Conservation (phyloP, 192 early-diverging fungal species). For the Backusella tuberculispora region DNA sequence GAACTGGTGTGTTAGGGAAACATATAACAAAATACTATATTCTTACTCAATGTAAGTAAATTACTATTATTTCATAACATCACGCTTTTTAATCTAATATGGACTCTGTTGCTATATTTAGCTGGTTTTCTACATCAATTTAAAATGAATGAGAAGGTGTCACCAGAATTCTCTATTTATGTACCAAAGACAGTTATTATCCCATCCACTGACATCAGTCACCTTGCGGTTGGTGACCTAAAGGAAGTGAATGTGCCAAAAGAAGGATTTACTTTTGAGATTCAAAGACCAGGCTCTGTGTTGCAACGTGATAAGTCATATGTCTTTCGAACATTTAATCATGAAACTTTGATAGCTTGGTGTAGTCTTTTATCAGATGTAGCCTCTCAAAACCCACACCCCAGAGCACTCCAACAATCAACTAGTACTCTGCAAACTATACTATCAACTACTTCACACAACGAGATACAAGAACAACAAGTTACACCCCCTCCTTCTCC, state of each 20-base stretch:
- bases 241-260: background rate
- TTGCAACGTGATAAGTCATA: conserved; percentile 21
- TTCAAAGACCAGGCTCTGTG: conserved; percentile 5
- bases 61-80: background rate
- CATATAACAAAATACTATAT: conserved; percentile 49
- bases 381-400: conserved; percentile 12
- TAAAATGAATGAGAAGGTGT: conserved; percentile 20
- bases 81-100: conserved; percentile 13
- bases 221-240: background rate
- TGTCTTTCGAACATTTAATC: background rate
- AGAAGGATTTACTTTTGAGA: conserved; percentile 24
- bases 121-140: conserved; percentile 52
- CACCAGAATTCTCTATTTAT: conserved; percentile 48
- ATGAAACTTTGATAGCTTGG: background rate
- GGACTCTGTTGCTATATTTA: background rate
- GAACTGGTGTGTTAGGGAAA: conserved; percentile 43
- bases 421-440: background rate
- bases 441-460: background rate
- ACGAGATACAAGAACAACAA: background rate
- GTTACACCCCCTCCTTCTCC: conserved; percentile 4
- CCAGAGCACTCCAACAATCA: background rate
- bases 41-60: conserved; percentile 39
- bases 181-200: conserved; percentile 41
- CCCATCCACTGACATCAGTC: conserved; percentile 32
- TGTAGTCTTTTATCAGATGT: conserved; percentile 13